phyloP scores from a whole-genome alignment of 164 flowering plant genomes.

The Chimonanthus salicifolius region DNA sequence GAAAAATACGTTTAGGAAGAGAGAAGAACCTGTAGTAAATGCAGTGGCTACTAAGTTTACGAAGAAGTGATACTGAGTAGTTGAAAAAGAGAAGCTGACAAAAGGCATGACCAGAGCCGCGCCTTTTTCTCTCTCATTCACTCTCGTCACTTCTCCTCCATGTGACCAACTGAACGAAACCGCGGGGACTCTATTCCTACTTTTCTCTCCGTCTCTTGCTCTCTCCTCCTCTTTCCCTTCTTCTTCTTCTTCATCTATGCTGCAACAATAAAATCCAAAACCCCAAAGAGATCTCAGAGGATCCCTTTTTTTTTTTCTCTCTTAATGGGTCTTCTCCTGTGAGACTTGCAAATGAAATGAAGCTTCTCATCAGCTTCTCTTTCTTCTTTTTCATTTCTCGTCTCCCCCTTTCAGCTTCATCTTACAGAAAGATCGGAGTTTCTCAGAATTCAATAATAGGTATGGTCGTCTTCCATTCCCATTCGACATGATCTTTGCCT shows the following conservation, averaged over 20 bases:
- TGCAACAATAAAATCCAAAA: too few species aligned
- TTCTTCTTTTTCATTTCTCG: background rate
- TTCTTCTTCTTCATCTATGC: background rate
- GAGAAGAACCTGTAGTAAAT: too few species aligned
- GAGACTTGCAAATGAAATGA: background rate
- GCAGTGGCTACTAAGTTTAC: too few species aligned
- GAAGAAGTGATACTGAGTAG: too few species aligned
- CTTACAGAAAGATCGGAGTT: conserved; percentile 7
- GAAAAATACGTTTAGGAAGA: too few species aligned
- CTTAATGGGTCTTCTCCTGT: background rate
- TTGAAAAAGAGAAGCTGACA: background rate
- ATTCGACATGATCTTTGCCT: background rate
- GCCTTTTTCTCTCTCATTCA: background rate
- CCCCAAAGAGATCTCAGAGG: too few species aligned
- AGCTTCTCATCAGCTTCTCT: background rate
- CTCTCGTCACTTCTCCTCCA: background rate
- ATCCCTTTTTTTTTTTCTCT: background rate
- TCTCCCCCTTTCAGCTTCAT: conserved; percentile 14
- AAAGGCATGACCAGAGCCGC: background rate
- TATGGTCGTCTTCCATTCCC: conserved; percentile 7
- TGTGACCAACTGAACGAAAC: background rate
- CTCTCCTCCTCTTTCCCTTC: background rate
- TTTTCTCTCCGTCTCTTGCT: background rate
- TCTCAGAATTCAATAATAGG: conserved; percentile 25
- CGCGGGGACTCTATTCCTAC: background rate